Base-by-base conservation (phyloP, 2,329 filamentous ascomycete genomes). In the Colletotrichum falcatum region DNA sequence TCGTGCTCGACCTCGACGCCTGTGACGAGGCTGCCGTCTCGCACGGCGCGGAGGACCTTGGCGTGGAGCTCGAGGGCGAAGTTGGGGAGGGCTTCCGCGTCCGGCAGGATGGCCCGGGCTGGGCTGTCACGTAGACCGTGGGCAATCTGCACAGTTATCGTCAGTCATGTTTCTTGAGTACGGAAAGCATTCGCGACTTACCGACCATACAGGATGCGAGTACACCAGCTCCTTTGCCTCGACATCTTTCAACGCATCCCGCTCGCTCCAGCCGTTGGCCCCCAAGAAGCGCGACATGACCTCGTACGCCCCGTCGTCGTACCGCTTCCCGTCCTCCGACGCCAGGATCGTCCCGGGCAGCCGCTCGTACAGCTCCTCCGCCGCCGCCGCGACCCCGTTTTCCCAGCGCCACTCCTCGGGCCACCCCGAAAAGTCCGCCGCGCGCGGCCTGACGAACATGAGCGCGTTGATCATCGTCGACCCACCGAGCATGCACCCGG, bases 71-170 rank as follows among this genome's bases (percentile, higher is more conserved):
- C 59, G 5, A 75, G 63, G 30, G 73, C 64, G 65, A 88, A 79
- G 56, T 87, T 88, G 2, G 77, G 39, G 0, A 73, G 66, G 8
- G 49, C 55, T 42, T 79, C 77, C 1, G 80, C 79, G n/a, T 81
- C 74, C 2, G 81, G 77, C 0, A 84, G 77, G 69, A 87, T 87
- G 1, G 79, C 79, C 11, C 73, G 58, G 1, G 68, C 66, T 16
- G 74, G 73, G 42, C 73, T 73, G 39, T 72, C 74, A 28, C 73
- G 74, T 18, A 71, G 61, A 4, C 66, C 66, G 33, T 75, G 61
- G 37, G 71, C 54, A 26, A 75, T 74, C 56, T 73, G 39, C 3
- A 5, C 1, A 5, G 1, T 11, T n/a, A 9, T n/a, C 2, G 35
- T 46, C 7, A 16, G 37, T 12, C 20, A 0, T 5, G 14, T 8